Base-by-base conservation (phyloP, 768 basidiomycete species). In the Boletus sp. region DNA sequence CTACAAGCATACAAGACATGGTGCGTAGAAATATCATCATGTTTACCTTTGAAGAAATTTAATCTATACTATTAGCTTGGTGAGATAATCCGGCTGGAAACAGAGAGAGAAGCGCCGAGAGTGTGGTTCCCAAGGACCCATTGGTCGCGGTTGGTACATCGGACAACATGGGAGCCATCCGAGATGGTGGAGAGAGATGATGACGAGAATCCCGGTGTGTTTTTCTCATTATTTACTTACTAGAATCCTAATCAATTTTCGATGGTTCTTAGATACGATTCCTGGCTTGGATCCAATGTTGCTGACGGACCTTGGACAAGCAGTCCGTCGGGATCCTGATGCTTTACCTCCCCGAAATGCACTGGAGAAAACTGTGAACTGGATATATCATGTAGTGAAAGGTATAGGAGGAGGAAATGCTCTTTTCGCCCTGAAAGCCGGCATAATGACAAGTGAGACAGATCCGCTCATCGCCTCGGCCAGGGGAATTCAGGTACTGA, bases 391-490 rank as follows among this genome's bases (percentile, higher is more conserved):
- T 14, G 57, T 70, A 2, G 58, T 76, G 4, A 69, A 68, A 3
- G 73, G 75, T 0, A 60, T 88, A 0, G 76, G 77, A 4, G 71
- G 77, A 4, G 89, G 88, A 7, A 89, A 91, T 60, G 72, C 76
- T 1, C 67, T 90, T 30, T 92, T 83, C 55, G 88, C 87, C 0
- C 50, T 91, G 55, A 92, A 92, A 70, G 89, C 85, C 3, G 87
- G 83, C 0, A 58, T 84, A 32, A 66, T 92, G 56, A 83, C 87
- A 17, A 75, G 83, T 86, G 55, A 57, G 75, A 59, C 28, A 33
- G 47, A 46, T 50, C 49, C 35, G 3, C 10, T 35, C n/a, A 2
- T 52, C 29, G 2, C 18, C 7, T 18, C 14, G 7, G 10, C 14
- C 14, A 33, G 5, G 15, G 14, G 15, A 32, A 41, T 20, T 30